Base-by-base conservation (phyloP, 148 eudicot species). In the Fagopyrum homotropicum region DNA sequence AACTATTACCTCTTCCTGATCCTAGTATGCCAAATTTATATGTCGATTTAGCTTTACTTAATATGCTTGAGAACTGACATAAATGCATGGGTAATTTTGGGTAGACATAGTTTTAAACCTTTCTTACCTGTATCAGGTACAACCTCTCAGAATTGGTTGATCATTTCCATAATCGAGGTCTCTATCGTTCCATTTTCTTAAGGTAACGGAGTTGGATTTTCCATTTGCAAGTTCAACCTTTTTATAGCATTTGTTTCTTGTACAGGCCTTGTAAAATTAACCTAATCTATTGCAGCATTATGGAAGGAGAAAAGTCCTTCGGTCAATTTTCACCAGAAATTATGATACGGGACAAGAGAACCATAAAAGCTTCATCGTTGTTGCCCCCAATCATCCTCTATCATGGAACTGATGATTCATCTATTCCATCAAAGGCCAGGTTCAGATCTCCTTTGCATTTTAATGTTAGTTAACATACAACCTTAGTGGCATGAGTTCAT, bases 251-350 rank as follows among this genome's bases (percentile, higher is more conserved):
- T 45, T 44, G 44, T 7, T 2, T 4, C 14, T 17, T n/a, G 16
- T 40, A 75, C 35, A 14, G 29, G 47, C 45, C 40, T 75, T 70
- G 64, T 16, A 64, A 46, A 59, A 44, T 74, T 60, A 55, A 14
- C 73, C 30, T 84, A 44, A 48, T 45, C 60, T 54, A 63, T 84
- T 82, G 60, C 85, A 96, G 99, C 83, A 83, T 96, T 75, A 96
- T 96, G 98, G 99, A 96, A 84, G 98, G 99, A 75, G 94, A 92
- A 76, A 69, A 90, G 74, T 87, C 88, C 46, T 76, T 96, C 81
- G 75, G 54, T 63, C 82, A 80, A 77, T 89, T 79, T 83, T 96
- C 99, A 59, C 98, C 99, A 45, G 97, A 92, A 81, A 79, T 88
- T 79, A 71, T 88, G 69, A 56, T 92, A 68, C 89, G 84, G 81